Evolutionary conservation across 2,329 filamentous ascomycete species (phyloP).

Genomic region (Fusarium bactridioides): DNA sequence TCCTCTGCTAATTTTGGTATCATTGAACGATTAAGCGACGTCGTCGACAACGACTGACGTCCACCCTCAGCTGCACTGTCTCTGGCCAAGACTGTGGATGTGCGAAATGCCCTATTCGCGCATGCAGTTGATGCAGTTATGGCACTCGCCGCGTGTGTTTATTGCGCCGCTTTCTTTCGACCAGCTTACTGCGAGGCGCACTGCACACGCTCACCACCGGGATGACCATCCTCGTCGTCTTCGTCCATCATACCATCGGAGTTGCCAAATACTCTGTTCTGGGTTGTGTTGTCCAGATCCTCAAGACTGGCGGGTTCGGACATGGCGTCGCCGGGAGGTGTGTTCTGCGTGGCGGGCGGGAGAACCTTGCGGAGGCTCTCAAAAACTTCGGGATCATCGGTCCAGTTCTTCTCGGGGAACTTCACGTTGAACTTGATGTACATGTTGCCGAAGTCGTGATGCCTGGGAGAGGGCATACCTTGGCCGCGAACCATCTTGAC

Average conservation of each 20-base stretch:
- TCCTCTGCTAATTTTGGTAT: slow-evolving; percentile 39
- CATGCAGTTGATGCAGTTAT: slow-evolving; percentile 25
- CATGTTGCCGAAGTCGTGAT: slow-evolving; percentile 94
- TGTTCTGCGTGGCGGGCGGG: slow-evolving; percentile 70
- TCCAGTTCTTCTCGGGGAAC: slow-evolving; percentile 85
- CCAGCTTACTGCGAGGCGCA: slow-evolving; percentile 81
- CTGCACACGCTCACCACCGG: slow-evolving; percentile 81
- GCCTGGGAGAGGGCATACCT: slow-evolving; percentile 95
- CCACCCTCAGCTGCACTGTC: slow-evolving; percentile 26
- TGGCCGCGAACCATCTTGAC: slow-evolving; percentile 96
- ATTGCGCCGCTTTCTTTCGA: slow-evolving; percentile 17
- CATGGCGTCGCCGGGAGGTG: slow-evolving; percentile 85
- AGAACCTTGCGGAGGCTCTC: slow-evolving; percentile 83
- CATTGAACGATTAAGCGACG: slow-evolving; percentile 41
- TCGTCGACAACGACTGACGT: slow-evolving; percentile 26
- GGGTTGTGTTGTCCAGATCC: slow-evolving; percentile 75
- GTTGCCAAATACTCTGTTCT: slow-evolving; percentile 73
- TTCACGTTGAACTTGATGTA: slow-evolving; percentile 98
- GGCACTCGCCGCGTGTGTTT: slow-evolving; percentile 23
- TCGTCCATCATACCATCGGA: slow-evolving; percentile 70
- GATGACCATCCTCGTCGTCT: slow-evolving; percentile 79
- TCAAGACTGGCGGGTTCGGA: slow-evolving; percentile 89
- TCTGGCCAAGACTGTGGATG: slow-evolving; percentile 1
- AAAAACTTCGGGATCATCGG: slow-evolving; percentile 72
- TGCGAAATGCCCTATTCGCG: slow-evolving; percentile 1